These are phyloP conservation scores for Dalbergia oliveri DNA, from an alignment of 306 rosid species.

Conservation along the genomic window DNA sequence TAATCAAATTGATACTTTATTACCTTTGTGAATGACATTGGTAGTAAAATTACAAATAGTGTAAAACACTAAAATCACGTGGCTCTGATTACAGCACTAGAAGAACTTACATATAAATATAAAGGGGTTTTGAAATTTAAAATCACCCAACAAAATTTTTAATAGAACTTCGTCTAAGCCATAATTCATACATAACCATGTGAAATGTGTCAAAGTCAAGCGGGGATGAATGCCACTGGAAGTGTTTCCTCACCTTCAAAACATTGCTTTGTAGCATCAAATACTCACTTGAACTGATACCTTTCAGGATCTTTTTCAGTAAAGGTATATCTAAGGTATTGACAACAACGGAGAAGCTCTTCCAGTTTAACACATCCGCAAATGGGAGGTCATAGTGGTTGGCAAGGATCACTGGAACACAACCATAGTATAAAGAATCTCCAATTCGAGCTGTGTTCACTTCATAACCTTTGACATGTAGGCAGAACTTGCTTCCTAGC, in stretches of 20 bases:
- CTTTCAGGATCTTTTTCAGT: conserved; percentile 69
- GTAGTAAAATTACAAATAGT: not conserved
- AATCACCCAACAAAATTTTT: conserved; percentile 39
- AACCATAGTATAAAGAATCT: conserved; percentile 84
- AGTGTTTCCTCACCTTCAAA: conserved; percentile 76
- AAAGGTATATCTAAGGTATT: conserved; percentile 69
- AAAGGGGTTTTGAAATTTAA: not conserved
- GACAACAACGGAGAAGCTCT: conserved; percentile 67
- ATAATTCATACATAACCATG: conserved; percentile 87
- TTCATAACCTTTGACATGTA: conserved; percentile 88
- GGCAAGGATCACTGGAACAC: conserved; percentile 83
- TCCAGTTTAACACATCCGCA: conserved; percentile 76
- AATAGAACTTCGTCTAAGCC: conserved; percentile 83
- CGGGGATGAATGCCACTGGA: conserved; percentile 81
- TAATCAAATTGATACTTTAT: not conserved
- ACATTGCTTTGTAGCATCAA: conserved; percentile 61
- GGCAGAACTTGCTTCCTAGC: conserved; percentile 86
- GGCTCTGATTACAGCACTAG: conserved; percentile 1
- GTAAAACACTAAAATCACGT: not conserved
- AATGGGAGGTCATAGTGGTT: conserved; percentile 89
- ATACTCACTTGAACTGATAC: conserved; percentile 60
- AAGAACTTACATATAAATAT: conserved; percentile 16
- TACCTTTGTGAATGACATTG: not conserved
- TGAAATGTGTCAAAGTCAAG: conserved; percentile 76
- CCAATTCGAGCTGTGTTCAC: conserved; percentile 89